phyloP scores from a whole-genome alignment of 305 asterid genomes.

The Solanum chacoense region DNA sequence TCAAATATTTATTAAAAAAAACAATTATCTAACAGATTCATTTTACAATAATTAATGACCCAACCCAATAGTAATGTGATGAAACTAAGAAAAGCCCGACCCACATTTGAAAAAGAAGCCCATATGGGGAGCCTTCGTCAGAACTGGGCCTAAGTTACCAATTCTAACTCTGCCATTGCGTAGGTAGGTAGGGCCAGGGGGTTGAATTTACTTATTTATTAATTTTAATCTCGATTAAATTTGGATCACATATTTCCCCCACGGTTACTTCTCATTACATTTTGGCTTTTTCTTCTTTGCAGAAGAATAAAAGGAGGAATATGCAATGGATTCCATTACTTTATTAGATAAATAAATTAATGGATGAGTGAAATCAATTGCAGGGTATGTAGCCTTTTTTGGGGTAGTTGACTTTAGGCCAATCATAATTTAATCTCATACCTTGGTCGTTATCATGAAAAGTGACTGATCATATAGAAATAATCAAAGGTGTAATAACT shows the following conservation, averaged over 20 bases:
- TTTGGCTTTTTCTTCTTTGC: background rate
- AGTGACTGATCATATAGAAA: background rate
- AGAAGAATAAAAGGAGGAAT: background rate
- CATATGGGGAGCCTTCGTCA: background rate
- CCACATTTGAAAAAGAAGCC: background rate
- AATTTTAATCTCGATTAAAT: too few species aligned
- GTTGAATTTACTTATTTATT: too few species aligned
- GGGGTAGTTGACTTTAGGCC: background rate
- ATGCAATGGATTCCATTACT: background rate
- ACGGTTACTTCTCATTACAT: background rate
- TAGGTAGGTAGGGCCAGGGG: background rate
- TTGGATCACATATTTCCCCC: too few species aligned
- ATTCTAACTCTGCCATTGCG: background rate
- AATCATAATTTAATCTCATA: background rate
- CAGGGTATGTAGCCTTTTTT: background rate
- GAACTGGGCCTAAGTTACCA: background rate
- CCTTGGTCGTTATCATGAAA: background rate
- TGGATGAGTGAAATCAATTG: background rate
- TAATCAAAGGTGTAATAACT: background rate
- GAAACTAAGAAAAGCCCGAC: background rate
- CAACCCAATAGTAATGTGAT: background rate
- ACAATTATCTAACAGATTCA: background rate
- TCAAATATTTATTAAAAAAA: background rate
- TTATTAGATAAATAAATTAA: background rate
- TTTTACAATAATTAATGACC: background rate